Conservation (phyloP, 345 rosid genomes). For the Aethionema arabicum region DNA sequence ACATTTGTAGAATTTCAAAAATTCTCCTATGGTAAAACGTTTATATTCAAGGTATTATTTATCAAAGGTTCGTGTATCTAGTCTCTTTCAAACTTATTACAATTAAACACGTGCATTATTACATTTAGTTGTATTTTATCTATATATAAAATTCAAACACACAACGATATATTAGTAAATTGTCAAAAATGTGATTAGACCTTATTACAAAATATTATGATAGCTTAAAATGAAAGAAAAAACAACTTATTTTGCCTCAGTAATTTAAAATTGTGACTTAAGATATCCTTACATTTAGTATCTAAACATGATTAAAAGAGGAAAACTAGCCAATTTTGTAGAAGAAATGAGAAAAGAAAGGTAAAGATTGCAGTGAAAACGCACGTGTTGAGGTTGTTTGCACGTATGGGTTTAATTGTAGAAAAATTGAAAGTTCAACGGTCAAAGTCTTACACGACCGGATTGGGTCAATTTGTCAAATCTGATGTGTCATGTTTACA, state of each 20-base stretch:
- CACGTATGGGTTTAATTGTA: neutral
- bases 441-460: constrained; percentile 33
- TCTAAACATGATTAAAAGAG: neutral
- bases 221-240: neutral
- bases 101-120: constrained; percentile 30
- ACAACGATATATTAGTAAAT: neutral
- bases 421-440: constrained; percentile 15
- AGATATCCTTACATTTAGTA: too few relatives aligned
- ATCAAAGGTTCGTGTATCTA: constrained; percentile 18
- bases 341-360: constrained; percentile 16
- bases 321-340: neutral
- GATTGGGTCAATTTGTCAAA: constrained; percentile 27
- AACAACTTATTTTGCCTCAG: too few relatives aligned
- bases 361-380: neutral
- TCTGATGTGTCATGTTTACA: constrained; percentile 24
- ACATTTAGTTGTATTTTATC: constrained; percentile 6
- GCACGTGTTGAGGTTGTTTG: constrained; percentile 22
- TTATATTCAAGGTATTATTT: too few relatives aligned
- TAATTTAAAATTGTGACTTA: too few relatives aligned
- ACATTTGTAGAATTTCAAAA: neutral
- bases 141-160: neutral
- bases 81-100: constrained; percentile 25
- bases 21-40: too few relatives aligned
- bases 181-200: neutral
- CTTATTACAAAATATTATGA: neutral